These are phyloP conservation scores for Aureoboletus auriporus DNA, from an alignment of 768 basidiomycete genomes.

Conservation along the genomic window DNA sequence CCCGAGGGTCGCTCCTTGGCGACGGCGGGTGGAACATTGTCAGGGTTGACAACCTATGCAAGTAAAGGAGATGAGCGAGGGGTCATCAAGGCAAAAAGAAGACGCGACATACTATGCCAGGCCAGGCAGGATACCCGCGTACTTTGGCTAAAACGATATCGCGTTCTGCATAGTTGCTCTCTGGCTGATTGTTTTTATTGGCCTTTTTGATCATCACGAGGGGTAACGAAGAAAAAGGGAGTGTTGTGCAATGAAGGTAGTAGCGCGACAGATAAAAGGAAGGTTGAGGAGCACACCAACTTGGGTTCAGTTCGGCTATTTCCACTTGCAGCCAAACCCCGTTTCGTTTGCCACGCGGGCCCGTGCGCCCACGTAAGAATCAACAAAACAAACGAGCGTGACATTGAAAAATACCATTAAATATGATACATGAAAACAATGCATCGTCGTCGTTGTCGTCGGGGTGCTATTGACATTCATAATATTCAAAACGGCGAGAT, in stretches of 20 bases:
- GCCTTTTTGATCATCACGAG: constrained; percentile 51
- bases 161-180: constrained; percentile 57
- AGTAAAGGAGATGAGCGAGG: constrained; percentile 7
- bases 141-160: constrained; percentile 92
- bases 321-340: constrained; percentile 36
- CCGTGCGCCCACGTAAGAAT: constrained; percentile 37
- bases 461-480: constrained; percentile 10
- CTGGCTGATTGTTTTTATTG: constrained; percentile 36
- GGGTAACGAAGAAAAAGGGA: constrained; percentile 11
- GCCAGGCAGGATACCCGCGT: constrained; percentile 95
- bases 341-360: constrained; percentile 38
- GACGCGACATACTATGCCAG: constrained; percentile 73
- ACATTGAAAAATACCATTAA: constrained; percentile 29
- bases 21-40: constrained; percentile 57
- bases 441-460: constrained; percentile 20
- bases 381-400: constrained; percentile 30
- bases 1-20: constrained; percentile 63
- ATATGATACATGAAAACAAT: constrained; percentile 27
- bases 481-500: constrained; percentile 10
- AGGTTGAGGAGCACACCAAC: constrained; percentile 38
- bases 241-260: constrained; percentile 17
- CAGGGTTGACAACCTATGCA: constrained; percentile 75
- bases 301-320: constrained; percentile 38
- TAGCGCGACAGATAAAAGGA: constrained; percentile 36
- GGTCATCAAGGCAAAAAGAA: constrained; percentile 11